Base-by-base conservation (phyloP, 352 stramenopile genomes). In the Pythium coloratum region DNA sequence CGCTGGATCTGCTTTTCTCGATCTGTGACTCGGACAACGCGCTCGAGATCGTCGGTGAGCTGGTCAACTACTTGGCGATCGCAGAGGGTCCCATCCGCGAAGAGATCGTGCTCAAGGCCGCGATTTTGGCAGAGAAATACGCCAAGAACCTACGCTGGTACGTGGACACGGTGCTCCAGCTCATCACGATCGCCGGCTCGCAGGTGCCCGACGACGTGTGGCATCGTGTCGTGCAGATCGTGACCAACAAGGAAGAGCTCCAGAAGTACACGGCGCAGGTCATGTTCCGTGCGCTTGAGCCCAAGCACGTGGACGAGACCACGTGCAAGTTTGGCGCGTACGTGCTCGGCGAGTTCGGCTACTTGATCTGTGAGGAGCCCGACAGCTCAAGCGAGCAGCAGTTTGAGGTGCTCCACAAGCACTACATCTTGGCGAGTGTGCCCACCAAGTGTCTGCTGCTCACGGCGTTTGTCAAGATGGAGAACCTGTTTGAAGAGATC, bases 171-270 rank as follows among this genome's bases (percentile, higher is more conserved):
- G 97, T 99, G 70, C 81, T 99, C 3, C 96, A 99, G 71, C 85
- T 99, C 20, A 97, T 99, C 69, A 96, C 92, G 24, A 96, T 98
- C 55, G 96, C 96, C 26, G 86, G 83, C n/a, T 88, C 87, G 58
- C 82, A 98, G 71, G 93, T 98, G 8, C 95, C 92, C 55, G 94
- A 98, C 77, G 88, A 97, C 55, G 97, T 99, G 40, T 99, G 97
- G 97, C 95, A 99, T 76, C 92, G 97, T 54, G 95, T 99, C n/a
- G 96, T 99, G 36, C 96, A 99, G 77, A 99, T 99, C 76, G 93
- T 99, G 32, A 99, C 96, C 20, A 99, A 99, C 84, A 96, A 99
- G 66, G 94, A 97, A 46, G 92, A 97, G 67, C 68, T 98, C 49
- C 93, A 98, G 75, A 74, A 74, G 57, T 74, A 74, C 67, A 70